A percentile compares a stretch with the other conserved stretches of the same genome.
phyloP scores from a whole-genome alignment of 2,329 filamentous ascomycete species.

The Penicillium freii region DNA sequence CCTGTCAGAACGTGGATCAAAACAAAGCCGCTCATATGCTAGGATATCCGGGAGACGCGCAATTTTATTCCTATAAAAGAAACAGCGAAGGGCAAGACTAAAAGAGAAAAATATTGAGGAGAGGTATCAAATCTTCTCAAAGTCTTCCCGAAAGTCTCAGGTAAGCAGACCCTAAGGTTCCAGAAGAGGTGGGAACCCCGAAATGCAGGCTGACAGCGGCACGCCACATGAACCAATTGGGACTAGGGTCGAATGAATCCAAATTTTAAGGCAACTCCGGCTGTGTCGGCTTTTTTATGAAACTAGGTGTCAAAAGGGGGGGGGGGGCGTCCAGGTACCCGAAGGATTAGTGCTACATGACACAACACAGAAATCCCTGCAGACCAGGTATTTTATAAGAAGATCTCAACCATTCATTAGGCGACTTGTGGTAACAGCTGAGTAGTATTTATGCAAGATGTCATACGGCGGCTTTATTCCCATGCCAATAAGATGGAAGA shows the following conservation, averaged over 20 bases:
- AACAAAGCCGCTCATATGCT: neutral
- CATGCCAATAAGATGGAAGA: constrained; percentile 2
- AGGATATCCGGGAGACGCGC: neutral
- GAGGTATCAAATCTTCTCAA: neutral
- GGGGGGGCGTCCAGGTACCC: neutral
- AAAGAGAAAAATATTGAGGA: neutral
- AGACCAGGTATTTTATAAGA: neutral
- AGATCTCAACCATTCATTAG: neutral
- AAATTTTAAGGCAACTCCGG: constrained; percentile 1
- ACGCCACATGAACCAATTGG: constrained; percentile 2
- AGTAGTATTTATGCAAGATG: neutral
- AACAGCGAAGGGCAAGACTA: neutral
- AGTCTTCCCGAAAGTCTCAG: neutral
- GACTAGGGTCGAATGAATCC: neutral
- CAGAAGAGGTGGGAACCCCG: constrained; percentile 2
- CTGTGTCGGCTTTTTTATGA: neutral
- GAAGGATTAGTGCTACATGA: neutral
- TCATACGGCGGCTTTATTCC: neutral
- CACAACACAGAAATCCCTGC: neutral
- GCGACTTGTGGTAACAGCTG: neutral
- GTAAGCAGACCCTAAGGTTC: neutral
- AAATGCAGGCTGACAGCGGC: neutral
- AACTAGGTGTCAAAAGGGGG: neutral
- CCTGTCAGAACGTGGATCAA: neutral
- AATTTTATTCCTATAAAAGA: neutral